Conservation (phyloP, 208 protist species). For the Leptomonas pyrrhocoris region DNA sequence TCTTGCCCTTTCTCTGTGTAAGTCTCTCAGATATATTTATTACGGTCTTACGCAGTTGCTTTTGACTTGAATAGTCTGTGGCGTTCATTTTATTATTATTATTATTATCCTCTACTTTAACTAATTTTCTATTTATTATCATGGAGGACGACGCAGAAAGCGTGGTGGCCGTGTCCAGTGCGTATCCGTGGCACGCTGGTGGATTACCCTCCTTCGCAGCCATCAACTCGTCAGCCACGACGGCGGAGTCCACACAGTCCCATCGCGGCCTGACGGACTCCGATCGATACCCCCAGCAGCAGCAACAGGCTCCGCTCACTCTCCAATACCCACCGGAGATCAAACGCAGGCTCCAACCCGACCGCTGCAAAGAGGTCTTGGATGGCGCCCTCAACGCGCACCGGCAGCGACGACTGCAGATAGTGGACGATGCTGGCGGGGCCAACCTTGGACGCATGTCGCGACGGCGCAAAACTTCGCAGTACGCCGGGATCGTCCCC, state of each 20-base stretch:
- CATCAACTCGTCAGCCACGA: neutral
- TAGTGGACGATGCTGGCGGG: neutral
- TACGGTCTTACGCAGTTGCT: neutral
- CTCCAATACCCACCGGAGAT: neutral
- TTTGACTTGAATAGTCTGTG: neutral
- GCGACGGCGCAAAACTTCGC: neutral
- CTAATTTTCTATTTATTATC: neutral
- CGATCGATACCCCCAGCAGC: neutral
- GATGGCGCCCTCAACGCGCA: neutral
- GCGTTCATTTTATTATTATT: neutral
- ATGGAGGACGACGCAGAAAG: conserved; percentile 7
- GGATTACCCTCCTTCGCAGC: neutral
- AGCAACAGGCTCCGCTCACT: neutral
- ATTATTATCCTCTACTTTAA: neutral
- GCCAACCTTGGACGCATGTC: neutral
- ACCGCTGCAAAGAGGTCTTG: neutral
- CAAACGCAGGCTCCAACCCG: conserved; percentile 1
- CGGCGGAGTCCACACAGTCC: neutral
- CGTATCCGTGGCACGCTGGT: neutral
- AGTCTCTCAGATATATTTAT: too few relatives aligned
- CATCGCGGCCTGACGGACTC: neutral
- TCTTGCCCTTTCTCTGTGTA: too few relatives aligned
- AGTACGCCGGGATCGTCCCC: conserved; percentile 18
- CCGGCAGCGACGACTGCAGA: conserved; percentile 14
- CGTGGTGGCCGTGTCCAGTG: conserved; percentile 1